Percentiles rank a stretch among this genome's conserved stretches.
Evolutionary conservation across 1,284 basidiomycete species (phyloP).

Genomic region (Tilletia caries): DNA sequence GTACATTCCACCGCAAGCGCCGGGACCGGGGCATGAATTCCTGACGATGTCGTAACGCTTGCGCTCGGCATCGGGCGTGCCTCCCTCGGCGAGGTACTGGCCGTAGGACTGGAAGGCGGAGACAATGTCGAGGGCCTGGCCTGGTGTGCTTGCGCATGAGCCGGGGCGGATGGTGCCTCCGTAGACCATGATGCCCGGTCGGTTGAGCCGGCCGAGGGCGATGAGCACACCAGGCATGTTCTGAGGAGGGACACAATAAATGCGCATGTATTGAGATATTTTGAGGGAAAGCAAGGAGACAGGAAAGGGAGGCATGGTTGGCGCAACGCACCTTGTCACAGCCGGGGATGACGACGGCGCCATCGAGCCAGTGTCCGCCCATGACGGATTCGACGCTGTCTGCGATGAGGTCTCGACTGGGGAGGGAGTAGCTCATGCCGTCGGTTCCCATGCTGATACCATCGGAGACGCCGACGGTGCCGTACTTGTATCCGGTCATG

Average conservation of each 20-base stretch:
- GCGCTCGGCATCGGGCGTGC: conserved; percentile 46
- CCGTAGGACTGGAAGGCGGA: conserved; percentile 52
- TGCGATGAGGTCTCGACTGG: conserved; percentile 50
- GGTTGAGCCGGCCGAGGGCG: conserved; percentile 50
- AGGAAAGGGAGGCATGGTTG: neutral
- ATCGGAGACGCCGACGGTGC: conserved; percentile 52
- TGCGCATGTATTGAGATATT: too few relatives aligned
- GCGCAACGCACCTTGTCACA: conserved; percentile 48
- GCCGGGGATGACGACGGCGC: conserved; percentile 48
- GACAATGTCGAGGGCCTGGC: conserved; percentile 48
- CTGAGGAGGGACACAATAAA: neutral
- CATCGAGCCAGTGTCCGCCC: conserved; percentile 53
- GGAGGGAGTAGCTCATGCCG: conserved; percentile 52
- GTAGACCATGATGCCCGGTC: conserved; percentile 53
- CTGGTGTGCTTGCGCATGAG: conserved; percentile 32
- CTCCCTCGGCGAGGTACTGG: conserved; percentile 48
- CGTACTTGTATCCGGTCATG: conserved; percentile 52
- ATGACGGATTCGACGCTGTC: conserved; percentile 50
- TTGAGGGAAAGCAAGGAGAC: too few relatives aligned
- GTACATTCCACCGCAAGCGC: conserved; percentile 54
- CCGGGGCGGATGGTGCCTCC: conserved; percentile 53
- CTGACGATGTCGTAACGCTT: conserved; percentile 49
- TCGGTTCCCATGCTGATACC: conserved; percentile 53
- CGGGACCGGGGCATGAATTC: conserved; percentile 49
- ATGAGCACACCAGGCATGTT: conserved; percentile 54